Percentiles rank a stretch among this genome's conserved stretches.
phyloP scores from a whole-genome alignment of 345 rosid genomes.

The Arabidopsis suecica region DNA sequence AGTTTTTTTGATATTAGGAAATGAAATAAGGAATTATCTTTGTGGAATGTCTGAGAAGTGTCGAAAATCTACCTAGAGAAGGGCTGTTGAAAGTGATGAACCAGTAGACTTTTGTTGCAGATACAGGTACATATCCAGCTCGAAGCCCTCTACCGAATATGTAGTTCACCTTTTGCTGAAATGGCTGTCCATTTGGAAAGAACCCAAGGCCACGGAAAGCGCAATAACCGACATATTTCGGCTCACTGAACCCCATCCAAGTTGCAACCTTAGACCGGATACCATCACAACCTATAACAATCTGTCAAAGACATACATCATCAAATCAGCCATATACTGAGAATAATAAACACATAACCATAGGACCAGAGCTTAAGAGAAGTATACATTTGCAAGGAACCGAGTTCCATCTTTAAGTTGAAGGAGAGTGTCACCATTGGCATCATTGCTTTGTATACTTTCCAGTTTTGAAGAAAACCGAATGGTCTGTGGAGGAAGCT shows the following conservation, averaged over 20 bases:
- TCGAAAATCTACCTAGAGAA: conserved; percentile 62
- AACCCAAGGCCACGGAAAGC: conserved; percentile 80
- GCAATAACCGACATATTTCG: conserved; percentile 80
- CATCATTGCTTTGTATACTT: conserved; percentile 53
- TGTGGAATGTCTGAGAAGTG: background rate
- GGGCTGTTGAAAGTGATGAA: conserved; percentile 87
- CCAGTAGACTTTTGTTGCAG: conserved; percentile 84
- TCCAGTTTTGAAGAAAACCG: conserved; percentile 72
- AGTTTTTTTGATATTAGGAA: background rate
- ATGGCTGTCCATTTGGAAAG: conserved; percentile 75
- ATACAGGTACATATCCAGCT: conserved; percentile 87
- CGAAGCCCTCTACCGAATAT: conserved; percentile 84
- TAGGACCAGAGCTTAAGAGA: background rate
- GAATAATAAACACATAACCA: background rate
- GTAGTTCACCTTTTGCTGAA: conserved; percentile 66
- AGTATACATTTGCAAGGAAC: conserved; percentile 64
- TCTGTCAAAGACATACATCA: conserved; percentile 49
- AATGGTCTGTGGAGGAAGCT: conserved; percentile 68
- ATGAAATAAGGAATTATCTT: background rate
- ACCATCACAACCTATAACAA: conserved; percentile 92
- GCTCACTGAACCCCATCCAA: conserved; percentile 92
- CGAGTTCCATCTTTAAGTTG: conserved; percentile 64
- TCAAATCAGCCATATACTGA: background rate
- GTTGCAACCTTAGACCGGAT: conserved; percentile 73
- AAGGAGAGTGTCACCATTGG: conserved; percentile 56